Percentiles rank a stretch among this genome's conserved stretches.
These are phyloP conservation scores for Lodderomyces metapsilosis DNA, from an alignment of 1,139 yeast genomes.

Conservation along the genomic window DNA sequence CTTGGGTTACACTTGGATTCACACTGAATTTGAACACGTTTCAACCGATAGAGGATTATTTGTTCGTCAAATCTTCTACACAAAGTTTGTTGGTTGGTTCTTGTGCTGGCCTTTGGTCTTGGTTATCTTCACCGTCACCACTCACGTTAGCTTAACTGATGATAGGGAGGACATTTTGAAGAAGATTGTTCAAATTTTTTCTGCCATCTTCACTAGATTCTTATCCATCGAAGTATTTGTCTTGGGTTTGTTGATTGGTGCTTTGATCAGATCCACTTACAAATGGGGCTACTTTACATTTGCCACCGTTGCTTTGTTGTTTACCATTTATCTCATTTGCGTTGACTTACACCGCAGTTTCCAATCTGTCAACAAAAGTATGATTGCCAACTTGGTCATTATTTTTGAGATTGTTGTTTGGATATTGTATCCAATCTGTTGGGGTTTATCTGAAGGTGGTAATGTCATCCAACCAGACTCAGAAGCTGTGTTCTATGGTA, in stretches of 20 bases:
- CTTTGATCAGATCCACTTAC: slow-evolving; percentile 53
- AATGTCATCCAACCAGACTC: slow-evolving; percentile 63
- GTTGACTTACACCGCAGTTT: slow-evolving; percentile 13
- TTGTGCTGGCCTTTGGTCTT: slow-evolving; percentile 57
- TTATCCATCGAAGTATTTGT: slow-evolving; percentile 50
- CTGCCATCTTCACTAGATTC: slow-evolving; percentile 31
- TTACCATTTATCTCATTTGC: slow-evolving; percentile 32
- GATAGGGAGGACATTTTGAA: slow-evolving; percentile 19
- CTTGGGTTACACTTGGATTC: slow-evolving; percentile 59
- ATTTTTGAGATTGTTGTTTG: slow-evolving; percentile 34
- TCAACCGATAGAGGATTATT: slow-evolving; percentile 35
- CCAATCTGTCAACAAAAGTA: slow-evolving; percentile 15
- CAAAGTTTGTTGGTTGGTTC: slow-evolving; percentile 68
- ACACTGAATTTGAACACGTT: slow-evolving; percentile 53
- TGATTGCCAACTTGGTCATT: slow-evolving; percentile 28
- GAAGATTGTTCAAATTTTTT: slow-evolving; percentile 23
- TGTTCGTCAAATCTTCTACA: slow-evolving; percentile 63
- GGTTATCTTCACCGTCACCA: slow-evolving; percentile 45
- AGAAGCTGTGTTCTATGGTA: slow-evolving; percentile 67
- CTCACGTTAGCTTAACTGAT: slow-evolving; percentile 28
- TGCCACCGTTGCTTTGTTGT: slow-evolving; percentile 35
- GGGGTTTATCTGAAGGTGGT: slow-evolving; percentile 72
- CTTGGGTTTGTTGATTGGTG: slow-evolving; percentile 53
- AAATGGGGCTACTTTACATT: slow-evolving; percentile 65
- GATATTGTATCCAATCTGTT: slow-evolving; percentile 53